Base-by-base conservation (phyloP, 2,329 filamentous ascomycete genomes). In the Dactylellina sp. region DNA sequence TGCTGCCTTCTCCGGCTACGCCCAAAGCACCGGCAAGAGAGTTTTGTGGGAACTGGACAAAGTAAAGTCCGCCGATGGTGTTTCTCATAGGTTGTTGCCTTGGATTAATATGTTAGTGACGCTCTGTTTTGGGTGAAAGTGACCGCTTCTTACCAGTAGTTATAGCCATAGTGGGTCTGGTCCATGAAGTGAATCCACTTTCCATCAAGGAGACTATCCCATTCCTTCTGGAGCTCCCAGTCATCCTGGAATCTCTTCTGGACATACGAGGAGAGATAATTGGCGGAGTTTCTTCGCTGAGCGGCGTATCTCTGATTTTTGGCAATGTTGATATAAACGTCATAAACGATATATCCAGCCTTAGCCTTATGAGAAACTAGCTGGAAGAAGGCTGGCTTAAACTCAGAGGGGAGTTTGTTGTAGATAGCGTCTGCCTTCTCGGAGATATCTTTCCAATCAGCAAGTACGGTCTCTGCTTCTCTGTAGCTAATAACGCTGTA, bases 31-130 rank as follows among this genome's bases (percentile, higher is more conserved):
- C 89, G 0, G 86, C 85, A 4, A 90, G 81, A 3, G 85, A 85
- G 11, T 84, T 84, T 59, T 89, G 86, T 0, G 83, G 81, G 1
- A 83, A 83, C 78, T 89, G 86, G 0, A 89, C 86, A 76, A 86
- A 89, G 3, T 84, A 81, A 75, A 90, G 83, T 6, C 86, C 84
- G 0, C 89, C 88, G 0, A 89, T 84, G 0, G 85, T 85, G 78
- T 91, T 89, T 35, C 88, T 83, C 89, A 91, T 91, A 0, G 89
- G 88, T 79, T 91, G 89, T 80, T 91, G 89, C 89, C 89, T 86
- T 83, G 59, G 18, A 85, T 82, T 50, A n/a, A 32, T 85, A 16
- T 87, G 18, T 85, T 85, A 7, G 86, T 81, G 82, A 37, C 3
- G 37, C 1, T 24, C 46, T 2, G 25, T 14, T 7, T n/a, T n/a